These are phyloP conservation scores for Otatea glauca DNA, from an alignment of 176 grass and related monocot species.

Conservation along the genomic window DNA sequence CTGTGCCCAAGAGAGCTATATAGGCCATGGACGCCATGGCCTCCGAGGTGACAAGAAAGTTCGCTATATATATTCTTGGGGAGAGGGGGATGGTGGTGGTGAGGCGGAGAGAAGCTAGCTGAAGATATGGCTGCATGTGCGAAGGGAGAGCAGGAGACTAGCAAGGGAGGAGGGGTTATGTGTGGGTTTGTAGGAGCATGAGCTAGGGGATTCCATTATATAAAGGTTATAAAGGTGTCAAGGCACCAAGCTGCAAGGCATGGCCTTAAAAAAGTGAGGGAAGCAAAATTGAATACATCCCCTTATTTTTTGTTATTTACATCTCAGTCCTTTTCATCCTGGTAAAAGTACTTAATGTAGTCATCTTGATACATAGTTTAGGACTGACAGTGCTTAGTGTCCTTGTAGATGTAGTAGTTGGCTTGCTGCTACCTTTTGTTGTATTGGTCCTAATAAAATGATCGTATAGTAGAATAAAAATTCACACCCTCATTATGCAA, in stretches of 20 bases:
- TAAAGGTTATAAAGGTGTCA: slow-evolving; percentile 26
- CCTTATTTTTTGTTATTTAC: background rate
- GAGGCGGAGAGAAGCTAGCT: slow-evolving; percentile 52
- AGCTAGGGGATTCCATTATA: slow-evolving; percentile 46
- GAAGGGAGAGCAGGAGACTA: background rate
- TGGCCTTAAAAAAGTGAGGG: background rate
- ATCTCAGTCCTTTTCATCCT: background rate
- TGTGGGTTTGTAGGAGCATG: slow-evolving; percentile 52
- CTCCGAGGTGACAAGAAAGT: slow-evolving; percentile 42
- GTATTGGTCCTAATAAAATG: background rate
- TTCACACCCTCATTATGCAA: background rate
- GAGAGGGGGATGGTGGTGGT: slow-evolving; percentile 43
- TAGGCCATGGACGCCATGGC: slow-evolving; percentile 56
- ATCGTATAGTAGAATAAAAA: background rate
- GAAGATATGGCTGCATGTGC: slow-evolving; percentile 62
- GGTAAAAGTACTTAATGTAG: background rate
- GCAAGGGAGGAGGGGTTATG: slow-evolving; percentile 41
- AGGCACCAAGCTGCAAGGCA: slow-evolving; percentile 1
- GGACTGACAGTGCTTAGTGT: background rate
- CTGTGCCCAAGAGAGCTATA: slow-evolving; percentile 48
- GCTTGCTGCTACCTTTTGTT: background rate
- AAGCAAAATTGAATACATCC: background rate
- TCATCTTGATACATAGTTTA: background rate
- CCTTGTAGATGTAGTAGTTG: background rate
- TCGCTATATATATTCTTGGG: slow-evolving; percentile 33